Conservation (phyloP, 176 grass and related monocot species). For the Carex littledalei region DNA sequence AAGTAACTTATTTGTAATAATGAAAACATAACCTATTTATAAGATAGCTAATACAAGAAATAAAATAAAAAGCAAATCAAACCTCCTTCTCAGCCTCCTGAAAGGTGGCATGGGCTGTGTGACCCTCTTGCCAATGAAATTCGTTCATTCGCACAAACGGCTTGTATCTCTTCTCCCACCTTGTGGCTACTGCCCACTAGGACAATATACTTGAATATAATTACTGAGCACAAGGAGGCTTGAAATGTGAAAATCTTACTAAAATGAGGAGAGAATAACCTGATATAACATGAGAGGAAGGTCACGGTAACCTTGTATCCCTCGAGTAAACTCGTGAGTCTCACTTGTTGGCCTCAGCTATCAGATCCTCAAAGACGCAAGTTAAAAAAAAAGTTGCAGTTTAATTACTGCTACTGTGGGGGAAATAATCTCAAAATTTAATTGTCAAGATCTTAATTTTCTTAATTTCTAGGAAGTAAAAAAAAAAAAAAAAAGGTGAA, state of each 20-base stretch:
- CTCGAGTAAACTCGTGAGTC: constrained; percentile 98
- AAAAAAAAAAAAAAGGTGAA: constrained; percentile 2
- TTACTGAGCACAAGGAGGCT: not conserved
- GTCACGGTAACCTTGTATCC: constrained; percentile 92
- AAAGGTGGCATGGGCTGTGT: constrained; percentile 88
- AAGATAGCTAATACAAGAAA: not conserved
- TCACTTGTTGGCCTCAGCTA: constrained; percentile 99
- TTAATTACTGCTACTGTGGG: constrained; percentile 21
- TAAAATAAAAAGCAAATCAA: constrained; percentile 11
- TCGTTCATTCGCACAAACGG: constrained; percentile 91
- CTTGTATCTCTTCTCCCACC: constrained; percentile 99
- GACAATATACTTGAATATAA: constrained; percentile 10
- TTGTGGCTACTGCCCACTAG: constrained; percentile 91
- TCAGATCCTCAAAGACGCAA: constrained; percentile 67
- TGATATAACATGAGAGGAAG: constrained; percentile 98
- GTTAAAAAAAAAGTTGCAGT: constrained; percentile 32
- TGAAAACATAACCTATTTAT: not conserved
- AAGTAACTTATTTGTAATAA: constrained; percentile 4
- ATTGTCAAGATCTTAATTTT: not conserved
- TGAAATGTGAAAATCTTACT: not conserved
- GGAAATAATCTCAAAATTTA: constrained; percentile 11
- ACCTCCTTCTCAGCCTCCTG: constrained; percentile 93
- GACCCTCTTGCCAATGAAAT: constrained; percentile 99
- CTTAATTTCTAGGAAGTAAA: not conserved
- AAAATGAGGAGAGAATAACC: constrained; percentile 29